Evolutionary conservation across 1,139 yeast genomes (phyloP).

Genomic region (Saccharomyces hybrid): DNA sequence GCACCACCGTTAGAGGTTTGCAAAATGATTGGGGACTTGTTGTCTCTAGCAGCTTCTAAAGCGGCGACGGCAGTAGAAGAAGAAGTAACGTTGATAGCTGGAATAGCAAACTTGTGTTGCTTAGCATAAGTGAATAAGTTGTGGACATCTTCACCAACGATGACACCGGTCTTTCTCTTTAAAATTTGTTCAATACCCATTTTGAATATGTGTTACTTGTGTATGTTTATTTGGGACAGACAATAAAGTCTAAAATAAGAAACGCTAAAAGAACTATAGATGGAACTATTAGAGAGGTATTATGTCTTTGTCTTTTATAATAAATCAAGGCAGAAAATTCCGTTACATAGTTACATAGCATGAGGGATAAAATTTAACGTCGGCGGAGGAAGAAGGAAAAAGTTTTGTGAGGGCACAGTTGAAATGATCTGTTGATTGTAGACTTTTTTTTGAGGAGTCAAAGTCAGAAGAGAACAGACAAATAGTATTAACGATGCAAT

Average conservation of each 20-base stretch:
- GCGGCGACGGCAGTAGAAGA: constrained; percentile 97
- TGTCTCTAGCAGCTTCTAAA: constrained; percentile 97
- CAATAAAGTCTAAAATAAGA: not conserved
- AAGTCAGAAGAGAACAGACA: constrained; percentile 1
- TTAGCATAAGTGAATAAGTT: constrained; percentile 90
- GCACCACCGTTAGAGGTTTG: constrained; percentile 99
- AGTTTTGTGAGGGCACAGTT: not conserved
- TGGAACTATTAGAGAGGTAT: not conserved
- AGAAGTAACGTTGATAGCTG: constrained; percentile 96
- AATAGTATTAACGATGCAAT: not conserved
- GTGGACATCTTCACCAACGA: constrained; percentile 96
- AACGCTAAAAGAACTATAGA: not conserved
- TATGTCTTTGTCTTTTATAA: constrained; percentile 1
- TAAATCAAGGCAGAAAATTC: not conserved
- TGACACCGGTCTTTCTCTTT: constrained; percentile 91
- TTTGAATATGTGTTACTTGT: constrained; percentile 10
- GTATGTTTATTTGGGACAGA: not conserved
- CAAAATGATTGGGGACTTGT: constrained; percentile 89
- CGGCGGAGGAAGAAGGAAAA: not conserved
- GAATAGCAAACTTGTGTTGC: constrained; percentile 89
- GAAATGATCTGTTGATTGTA: not conserved
- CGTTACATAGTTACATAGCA: not conserved
- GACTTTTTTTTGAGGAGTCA: not conserved
- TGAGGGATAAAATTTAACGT: not conserved
- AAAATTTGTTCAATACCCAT: constrained; percentile 61